Percentiles rank a stretch among this genome's conserved stretches.
Conservation (phyloP, 2,329 filamentous ascomycete genomes). For the Exophiala lecanii-corni region DNA sequence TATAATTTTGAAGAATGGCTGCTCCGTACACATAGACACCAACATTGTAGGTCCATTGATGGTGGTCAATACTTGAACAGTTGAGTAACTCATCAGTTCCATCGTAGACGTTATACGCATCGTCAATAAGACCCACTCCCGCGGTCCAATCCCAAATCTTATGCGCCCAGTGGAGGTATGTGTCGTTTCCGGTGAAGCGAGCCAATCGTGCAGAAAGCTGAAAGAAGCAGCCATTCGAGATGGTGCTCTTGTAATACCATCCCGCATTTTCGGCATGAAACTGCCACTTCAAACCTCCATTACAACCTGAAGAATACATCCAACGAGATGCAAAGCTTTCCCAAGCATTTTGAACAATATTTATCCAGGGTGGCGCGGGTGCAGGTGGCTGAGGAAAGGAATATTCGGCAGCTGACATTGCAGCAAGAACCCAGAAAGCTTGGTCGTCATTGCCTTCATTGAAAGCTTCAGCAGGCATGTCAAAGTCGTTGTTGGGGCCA, state of each 20-base stretch:
- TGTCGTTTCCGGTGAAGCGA: constrained; percentile 58
- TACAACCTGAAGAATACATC: constrained; percentile 58
- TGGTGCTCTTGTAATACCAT: constrained; percentile 65
- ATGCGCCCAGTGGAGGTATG: constrained; percentile 60
- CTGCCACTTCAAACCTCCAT: constrained; percentile 75
- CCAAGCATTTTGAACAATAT: constrained; percentile 65
- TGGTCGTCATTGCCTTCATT: constrained; percentile 62
- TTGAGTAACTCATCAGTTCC: constrained; percentile 52
- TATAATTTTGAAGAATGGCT: constrained; percentile 48
- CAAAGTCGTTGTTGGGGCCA: constrained; percentile 57
- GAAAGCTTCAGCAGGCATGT: constrained; percentile 43
- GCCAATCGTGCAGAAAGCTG: constrained; percentile 72
- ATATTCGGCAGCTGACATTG: constrained; percentile 62
- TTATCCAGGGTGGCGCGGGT: constrained; percentile 36
- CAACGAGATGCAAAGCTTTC: constrained; percentile 66
- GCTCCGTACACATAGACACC: constrained; percentile 52
- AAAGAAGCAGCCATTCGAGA: constrained; percentile 79
- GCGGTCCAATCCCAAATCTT: constrained; percentile 60
- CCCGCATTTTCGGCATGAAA: constrained; percentile 74
- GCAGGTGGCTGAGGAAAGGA: constrained; percentile 56
- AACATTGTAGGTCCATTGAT: constrained; percentile 65
- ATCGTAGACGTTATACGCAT: constrained; percentile 61
- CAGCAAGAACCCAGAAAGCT: constrained; percentile 64
- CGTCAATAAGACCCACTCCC: constrained; percentile 54
- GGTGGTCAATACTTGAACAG: constrained; percentile 57